Evolutionary conservation across 352 stramenopile genomes (phyloP).

Genomic region (Globisporangium nodosum): DNA sequence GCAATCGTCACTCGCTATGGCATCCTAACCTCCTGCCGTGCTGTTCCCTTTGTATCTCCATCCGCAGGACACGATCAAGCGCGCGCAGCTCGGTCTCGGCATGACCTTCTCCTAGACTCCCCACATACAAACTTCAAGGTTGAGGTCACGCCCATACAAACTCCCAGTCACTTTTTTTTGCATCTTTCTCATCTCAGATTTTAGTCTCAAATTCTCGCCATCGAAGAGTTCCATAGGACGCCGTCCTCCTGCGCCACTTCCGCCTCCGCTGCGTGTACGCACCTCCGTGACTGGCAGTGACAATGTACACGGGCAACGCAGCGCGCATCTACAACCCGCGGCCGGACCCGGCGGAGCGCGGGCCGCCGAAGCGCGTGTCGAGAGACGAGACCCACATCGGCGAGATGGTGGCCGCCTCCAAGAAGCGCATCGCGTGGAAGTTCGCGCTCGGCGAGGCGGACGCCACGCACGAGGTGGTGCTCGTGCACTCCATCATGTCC

Average conservation of each 20-base stretch:
- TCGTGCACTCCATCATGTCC: slow-evolving; percentile 80
- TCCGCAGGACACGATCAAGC: slow-evolving; percentile 80
- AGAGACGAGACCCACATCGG: slow-evolving; percentile 77
- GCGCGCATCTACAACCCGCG: slow-evolving; percentile 67
- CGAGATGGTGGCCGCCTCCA: slow-evolving; percentile 72
- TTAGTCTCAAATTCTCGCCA: neutral
- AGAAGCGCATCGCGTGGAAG: slow-evolving; percentile 80
- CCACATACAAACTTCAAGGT: neutral
- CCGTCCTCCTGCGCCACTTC: no score
- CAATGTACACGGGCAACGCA: slow-evolving; percentile 55
- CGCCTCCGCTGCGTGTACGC: neutral
- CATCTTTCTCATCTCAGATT: neutral
- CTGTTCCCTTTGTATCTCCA: neutral
- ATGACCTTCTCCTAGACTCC: slow-evolving; percentile 77
- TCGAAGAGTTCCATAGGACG: neutral
- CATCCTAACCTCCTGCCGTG: neutral
- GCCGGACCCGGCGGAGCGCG: slow-evolving; percentile 60
- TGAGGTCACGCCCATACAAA: neutral
- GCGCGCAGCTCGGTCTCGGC: slow-evolving; percentile 75
- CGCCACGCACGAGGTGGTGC: slow-evolving; percentile 62
- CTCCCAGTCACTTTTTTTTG: neutral
- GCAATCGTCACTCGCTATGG: neutral
- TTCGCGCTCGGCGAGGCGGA: slow-evolving; percentile 78
- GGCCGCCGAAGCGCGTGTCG: slow-evolving; percentile 61
- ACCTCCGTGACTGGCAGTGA: no score